Percentiles rank a stretch among this genome's conserved stretches.
Conservation (phyloP, 768 basidiomycete species). For the Gloeopeniophorella convolvens region DNA sequence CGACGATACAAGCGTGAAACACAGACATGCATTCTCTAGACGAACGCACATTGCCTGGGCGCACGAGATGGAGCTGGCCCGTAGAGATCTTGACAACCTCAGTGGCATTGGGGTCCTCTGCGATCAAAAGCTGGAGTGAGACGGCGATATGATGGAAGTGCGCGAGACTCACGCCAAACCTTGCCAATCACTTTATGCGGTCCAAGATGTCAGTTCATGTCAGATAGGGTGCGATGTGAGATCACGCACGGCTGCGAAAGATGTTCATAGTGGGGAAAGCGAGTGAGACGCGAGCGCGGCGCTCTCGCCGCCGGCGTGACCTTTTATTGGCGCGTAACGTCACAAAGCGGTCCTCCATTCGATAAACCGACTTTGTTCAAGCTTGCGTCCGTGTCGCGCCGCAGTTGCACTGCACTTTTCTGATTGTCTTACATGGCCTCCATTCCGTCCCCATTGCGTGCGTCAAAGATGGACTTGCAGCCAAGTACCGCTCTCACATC, state of each 20-base stretch:
- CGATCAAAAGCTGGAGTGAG: slow-evolving; percentile 26
- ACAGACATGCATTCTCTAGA: slow-evolving; percentile 96
- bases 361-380: no score
- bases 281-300: slow-evolving; percentile 14
- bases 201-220: slow-evolving; percentile 22
- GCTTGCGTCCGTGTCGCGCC: slow-evolving; percentile 10
- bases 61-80: slow-evolving; percentile 85
- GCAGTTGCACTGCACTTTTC: background rate
- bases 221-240: slow-evolving; percentile 9
- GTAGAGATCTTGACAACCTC: slow-evolving; percentile 93
- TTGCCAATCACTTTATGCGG: slow-evolving; percentile 65
- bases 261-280: slow-evolving; percentile 61
- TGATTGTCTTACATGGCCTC: background rate
- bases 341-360: no score
- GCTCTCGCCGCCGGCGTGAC: slow-evolving; percentile 14
- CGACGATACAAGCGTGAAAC: background rate
- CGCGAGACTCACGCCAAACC: slow-evolving; percentile 80
- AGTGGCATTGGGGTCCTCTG: slow-evolving; percentile 90
- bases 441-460: slow-evolving; percentile 1
- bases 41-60: slow-evolving; percentile 86
- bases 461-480: background rate
- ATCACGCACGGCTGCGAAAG: slow-evolving; percentile 67
- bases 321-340: slow-evolving; percentile 13
- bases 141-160: background rate
- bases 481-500: background rate